phyloP scores from a whole-genome alignment of 2,329 filamentous ascomycete species.

The Fusarium beomiforme region DNA sequence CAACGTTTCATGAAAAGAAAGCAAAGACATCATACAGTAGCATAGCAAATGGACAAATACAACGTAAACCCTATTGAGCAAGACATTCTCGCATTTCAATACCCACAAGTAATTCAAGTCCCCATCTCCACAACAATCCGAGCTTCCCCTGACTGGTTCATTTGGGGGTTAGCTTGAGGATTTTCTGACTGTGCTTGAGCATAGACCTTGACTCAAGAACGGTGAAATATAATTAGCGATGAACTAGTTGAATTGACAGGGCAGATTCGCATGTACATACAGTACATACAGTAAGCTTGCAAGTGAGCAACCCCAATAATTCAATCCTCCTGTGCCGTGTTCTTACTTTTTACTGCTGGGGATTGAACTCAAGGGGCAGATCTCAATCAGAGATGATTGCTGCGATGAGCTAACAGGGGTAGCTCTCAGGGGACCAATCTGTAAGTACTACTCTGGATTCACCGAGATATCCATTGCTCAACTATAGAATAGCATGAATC shows the following conservation, averaged over 20 bases:
- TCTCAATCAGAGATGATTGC: conserved; percentile 29
- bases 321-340: conserved; percentile 6
- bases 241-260: conserved; percentile 9
- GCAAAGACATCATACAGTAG: conserved; percentile 17
- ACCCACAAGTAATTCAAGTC: conserved; percentile 19
- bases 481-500: not conserved
- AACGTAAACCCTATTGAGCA: not conserved
- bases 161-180: not conserved
- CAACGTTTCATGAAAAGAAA: conserved; percentile 12
- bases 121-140: conserved; percentile 14
- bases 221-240: conserved; percentile 13
- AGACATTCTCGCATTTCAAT: not conserved
- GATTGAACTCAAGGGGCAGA: conserved; percentile 25
- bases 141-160: not conserved
- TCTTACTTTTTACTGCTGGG: not conserved
- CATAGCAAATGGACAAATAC: not conserved
- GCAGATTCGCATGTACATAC: not conserved
- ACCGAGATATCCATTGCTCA: not conserved
- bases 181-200: conserved; percentile 3
- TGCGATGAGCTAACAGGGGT: conserved; percentile 11
- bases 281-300: not conserved
- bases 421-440: conserved; percentile 11
- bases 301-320: not conserved
- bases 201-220: conserved; percentile 14
- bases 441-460: not conserved